Conservation (phyloP, 2,329 filamentous ascomycete species). For the Madurella mycetomatis region DNA sequence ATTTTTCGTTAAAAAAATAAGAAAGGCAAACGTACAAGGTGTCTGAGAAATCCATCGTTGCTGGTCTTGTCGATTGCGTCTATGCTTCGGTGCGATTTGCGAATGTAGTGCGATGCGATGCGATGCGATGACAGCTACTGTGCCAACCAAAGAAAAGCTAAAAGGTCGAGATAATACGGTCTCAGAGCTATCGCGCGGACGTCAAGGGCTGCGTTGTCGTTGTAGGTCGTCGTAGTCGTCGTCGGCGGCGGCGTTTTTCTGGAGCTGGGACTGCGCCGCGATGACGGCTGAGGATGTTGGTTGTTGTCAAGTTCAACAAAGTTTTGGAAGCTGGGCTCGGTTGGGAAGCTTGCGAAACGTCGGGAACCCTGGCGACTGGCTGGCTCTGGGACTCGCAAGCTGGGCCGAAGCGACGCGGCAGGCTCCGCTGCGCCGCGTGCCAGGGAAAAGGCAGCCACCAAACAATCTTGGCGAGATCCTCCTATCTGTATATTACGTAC, state of each 20-base stretch:
- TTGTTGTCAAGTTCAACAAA: neutral
- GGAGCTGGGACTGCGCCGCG: too few species aligned
- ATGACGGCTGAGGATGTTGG: neutral
- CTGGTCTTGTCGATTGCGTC: neutral
- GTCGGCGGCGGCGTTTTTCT: too few species aligned
- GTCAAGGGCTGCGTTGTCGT: too few species aligned
- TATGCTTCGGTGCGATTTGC: neutral
- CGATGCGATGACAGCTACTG: neutral
- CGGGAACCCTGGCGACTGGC: neutral
- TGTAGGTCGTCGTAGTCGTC: too few species aligned
- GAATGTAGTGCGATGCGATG: neutral
- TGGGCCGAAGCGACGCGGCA: neutral
- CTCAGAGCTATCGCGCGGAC: too few species aligned
- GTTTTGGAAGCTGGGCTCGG: neutral
- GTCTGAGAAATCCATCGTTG: conserved; percentile 81
- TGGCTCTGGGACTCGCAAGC: too few species aligned
- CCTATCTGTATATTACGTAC: neutral
- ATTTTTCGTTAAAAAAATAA: neutral
- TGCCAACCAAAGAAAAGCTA: too few species aligned
- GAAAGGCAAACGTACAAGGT: conserved; percentile 64
- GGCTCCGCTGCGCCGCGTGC: neutral
- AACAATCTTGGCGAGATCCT: neutral
- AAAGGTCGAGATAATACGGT: too few species aligned
- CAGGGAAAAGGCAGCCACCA: neutral
- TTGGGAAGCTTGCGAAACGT: neutral